These are phyloP conservation scores for Nepenthes alata DNA, from an alignment of 179 eudicot species.

Conservation along the genomic window DNA sequence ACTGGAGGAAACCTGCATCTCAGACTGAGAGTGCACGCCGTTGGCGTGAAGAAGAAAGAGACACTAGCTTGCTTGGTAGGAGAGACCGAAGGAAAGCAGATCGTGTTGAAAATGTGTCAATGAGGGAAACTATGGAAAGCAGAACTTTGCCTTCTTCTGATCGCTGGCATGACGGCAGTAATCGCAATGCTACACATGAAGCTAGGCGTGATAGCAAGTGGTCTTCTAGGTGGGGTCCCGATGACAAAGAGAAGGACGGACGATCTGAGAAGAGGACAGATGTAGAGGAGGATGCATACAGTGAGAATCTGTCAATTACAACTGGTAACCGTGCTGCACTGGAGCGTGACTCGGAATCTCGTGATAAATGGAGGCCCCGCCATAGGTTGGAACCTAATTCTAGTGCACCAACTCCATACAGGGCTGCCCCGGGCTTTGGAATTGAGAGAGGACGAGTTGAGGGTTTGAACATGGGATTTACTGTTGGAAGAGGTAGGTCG, in stretches of 20 bases:
- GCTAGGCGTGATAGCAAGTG: constrained; percentile 87
- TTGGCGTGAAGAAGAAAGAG: constrained; percentile 99
- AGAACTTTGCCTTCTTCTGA: constrained; percentile 56
- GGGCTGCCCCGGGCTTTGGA: constrained; percentile 95
- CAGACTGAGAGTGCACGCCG: constrained; percentile 72
- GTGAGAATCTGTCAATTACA: constrained; percentile 36
- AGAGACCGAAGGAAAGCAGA: constrained; percentile 66
- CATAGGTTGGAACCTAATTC: constrained; percentile 71
- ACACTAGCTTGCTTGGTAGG: constrained; percentile 90
- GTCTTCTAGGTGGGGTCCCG: constrained; percentile 98
- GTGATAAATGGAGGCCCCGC: constrained; percentile 99
- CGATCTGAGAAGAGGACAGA: constrained; percentile 59
- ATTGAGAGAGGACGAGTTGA: constrained; percentile 64
- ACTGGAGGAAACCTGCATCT: constrained; percentile 59
- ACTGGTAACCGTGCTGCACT: constrained; percentile 30
- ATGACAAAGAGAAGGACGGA: constrained; percentile 78
- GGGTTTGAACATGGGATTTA: constrained; percentile 56
- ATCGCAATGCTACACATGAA: constrained; percentile 53
- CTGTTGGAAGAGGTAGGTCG: constrained; percentile 83
- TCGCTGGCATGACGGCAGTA: constrained; percentile 60
- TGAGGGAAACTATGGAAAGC: constrained; percentile 48
- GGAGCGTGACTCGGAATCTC: constrained; percentile 60
- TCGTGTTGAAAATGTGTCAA: constrained; percentile 53
- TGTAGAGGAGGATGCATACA: constrained; percentile 53
- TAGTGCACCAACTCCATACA: constrained; percentile 44